phyloP scores from a whole-genome alignment of 2,329 filamentous ascomycete genomes.

The Colletotrichum cordylinicola region DNA sequence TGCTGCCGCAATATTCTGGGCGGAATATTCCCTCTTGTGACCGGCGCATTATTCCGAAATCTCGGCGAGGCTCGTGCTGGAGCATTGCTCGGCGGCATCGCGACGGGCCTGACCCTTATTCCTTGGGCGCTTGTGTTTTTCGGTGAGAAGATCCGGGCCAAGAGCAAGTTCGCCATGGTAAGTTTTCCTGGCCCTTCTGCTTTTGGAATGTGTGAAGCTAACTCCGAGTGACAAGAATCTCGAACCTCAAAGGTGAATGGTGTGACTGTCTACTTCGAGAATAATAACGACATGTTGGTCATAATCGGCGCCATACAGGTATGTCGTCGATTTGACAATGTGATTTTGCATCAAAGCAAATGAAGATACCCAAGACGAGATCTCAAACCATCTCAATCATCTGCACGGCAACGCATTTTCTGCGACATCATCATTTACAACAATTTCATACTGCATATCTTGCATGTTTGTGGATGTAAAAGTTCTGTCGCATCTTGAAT shows the following conservation, averaged over 20 bases:
- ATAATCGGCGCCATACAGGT: not conserved
- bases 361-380: not conserved
- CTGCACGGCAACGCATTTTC: not conserved
- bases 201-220: not conserved
- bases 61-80: conserved; percentile 76
- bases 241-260: not conserved
- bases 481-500: not conserved
- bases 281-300: not conserved
- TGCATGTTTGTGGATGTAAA: not conserved
- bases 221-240: not conserved
- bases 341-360: not conserved
- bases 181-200: not conserved
- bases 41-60: conserved; percentile 72
- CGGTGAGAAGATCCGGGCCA: conserved; percentile 75
- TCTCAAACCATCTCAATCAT: not conserved
- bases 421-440: not conserved
- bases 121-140: conserved; percentile 86
- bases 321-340: not conserved
- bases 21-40: conserved; percentile 81
- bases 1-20: conserved; percentile 87
- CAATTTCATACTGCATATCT: not conserved
- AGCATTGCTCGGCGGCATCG: conserved; percentile 78
- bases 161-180: conserved; percentile 74
- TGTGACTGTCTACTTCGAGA: not conserved
- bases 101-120: conserved; percentile 72